Evolutionary conservation across 345 rosid species (phyloP), one percentile per base, ranked within the genome.

Genomic region (Eucalyptus lansdowneana): DNA sequence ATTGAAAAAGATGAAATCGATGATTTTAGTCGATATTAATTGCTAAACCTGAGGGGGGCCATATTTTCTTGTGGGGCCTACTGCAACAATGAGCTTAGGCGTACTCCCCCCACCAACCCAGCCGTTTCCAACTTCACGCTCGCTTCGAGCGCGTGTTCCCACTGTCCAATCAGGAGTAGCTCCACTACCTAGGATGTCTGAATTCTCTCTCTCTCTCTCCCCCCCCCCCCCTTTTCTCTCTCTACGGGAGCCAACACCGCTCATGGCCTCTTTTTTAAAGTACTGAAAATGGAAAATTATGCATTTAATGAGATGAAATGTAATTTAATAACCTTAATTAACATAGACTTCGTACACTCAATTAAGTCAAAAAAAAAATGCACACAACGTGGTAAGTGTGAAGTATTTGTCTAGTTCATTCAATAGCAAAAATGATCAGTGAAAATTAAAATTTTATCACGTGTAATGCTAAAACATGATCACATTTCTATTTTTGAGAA

Each of bases 401-500:
- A 2, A 16, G 80, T 16, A 8, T 5, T 8, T 31, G 11, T 11
- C 37, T 9, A 31, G 37, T 65, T 65, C 37, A 65, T 65, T 65
- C 19, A 65, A n/a, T 65, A 7, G 37, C 21, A 16, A 17, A 72
- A 72, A 72, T 37, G 6, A 10, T 19, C 3, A 1, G 1, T 2
- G 8, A 72, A 1, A 37, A 3, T 2, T 6, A 19, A 72, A 34
- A 37, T 37, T 24, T 72, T 19, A 37, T 5, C 3, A 3, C 5
- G 0, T 37, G 42, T 27, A 76, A 34, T 21, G 15, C 14, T 19
- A 40, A 76, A 37, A 19, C 27, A 19, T 9, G 45, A 19, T 19
- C 81, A 2, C 8, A 0, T 10, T 72, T 72, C 0, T 0, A 0
- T 72, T 2, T 17, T 69, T 10, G 45, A 0, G 40, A 72, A 10